Base-by-base conservation (phyloP, 352 stramenopile species). In the Globisporangium rhizosaccharum region DNA sequence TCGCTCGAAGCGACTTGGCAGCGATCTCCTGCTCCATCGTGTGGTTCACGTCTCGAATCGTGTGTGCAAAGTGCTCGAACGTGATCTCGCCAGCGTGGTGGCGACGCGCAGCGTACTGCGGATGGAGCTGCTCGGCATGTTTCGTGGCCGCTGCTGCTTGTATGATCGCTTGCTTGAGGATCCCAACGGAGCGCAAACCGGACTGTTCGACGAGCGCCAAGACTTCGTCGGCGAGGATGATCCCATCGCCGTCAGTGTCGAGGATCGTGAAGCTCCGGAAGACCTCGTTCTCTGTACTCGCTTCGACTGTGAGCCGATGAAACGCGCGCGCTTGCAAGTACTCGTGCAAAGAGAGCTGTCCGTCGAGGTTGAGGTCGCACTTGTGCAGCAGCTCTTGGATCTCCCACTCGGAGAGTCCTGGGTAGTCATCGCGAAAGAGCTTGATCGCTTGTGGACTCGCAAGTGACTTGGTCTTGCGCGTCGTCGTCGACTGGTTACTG, bases 401-500 rank as follows among this genome's bases (percentile, higher is more conserved):
- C 50, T 89, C 76, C 69, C 72, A 83, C 42, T 87, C 73, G 8
- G 79, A 89, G 0, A 89, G 60, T 20, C 68, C 66, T 10, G 76
- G 76, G 47, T 85, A 86, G 30, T 89, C 76, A 44, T 87, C 76
- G 48, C 73, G 68, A 41, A 87, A 87, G 18, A 89, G 70, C 57
- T 77, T 73, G n/a, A 71, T 74, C 1, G 79, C 79, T 20, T 82
- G 65, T n/a, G 61, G 54, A 18, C 71, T 53, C 9, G 75, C 58
- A 10, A 89, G 53, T 41, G 67, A 65, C 51, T 59, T 64, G 28
- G 18, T 25, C 44, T 57, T 39, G 8, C 17, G 26, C 17, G 44
- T 26, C 41, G 15, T n/a, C 14, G 41, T 46, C 42, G 51, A 28
- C 30, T 59, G 51, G 14, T 17, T 39, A 14, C 42, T 59, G 44